Evolutionary conservation across 805 yeast species (phyloP).

Genomic region (Wickerhamiella dianesei): DNA sequence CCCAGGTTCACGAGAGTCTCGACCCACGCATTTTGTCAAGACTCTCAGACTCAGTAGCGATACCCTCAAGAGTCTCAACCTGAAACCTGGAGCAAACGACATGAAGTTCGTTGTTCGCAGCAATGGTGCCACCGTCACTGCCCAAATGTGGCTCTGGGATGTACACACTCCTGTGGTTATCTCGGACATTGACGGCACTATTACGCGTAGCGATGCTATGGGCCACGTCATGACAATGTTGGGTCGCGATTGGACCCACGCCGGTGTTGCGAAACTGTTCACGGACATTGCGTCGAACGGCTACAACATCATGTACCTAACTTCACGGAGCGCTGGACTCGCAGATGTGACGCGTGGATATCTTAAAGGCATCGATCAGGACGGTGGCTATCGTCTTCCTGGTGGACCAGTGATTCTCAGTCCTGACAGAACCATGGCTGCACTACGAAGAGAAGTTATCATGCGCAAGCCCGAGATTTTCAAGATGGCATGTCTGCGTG

Average conservation of each 20-base stretch:
- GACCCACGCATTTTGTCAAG: constrained; percentile 44
- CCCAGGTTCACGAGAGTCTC: background rate
- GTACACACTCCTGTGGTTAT: constrained; percentile 79
- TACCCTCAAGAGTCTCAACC: constrained; percentile 58
- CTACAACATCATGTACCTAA: constrained; percentile 81
- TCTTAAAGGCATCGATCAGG: constrained; percentile 62
- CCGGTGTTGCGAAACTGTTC: constrained; percentile 84
- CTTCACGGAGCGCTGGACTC: constrained; percentile 91
- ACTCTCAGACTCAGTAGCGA: constrained; percentile 85
- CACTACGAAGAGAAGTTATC: constrained; percentile 79
- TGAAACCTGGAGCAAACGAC: constrained; percentile 68
- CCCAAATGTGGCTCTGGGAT: constrained; percentile 75
- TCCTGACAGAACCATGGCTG: constrained; percentile 95
- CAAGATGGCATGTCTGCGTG: constrained; percentile 91
- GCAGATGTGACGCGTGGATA: constrained; percentile 87
- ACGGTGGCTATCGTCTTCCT: constrained; percentile 53
- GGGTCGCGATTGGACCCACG: constrained; percentile 97
- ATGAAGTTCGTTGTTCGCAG: constrained; percentile 67
- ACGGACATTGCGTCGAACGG: constrained; percentile 81
- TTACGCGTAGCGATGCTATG: constrained; percentile 92
- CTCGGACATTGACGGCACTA: constrained; percentile 95
- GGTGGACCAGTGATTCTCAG: constrained; percentile 86
- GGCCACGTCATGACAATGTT: constrained; percentile 90
- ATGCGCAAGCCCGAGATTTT: constrained; percentile 95
- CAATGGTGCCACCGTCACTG: constrained; percentile 62